Conservation (phyloP, 2,329 filamentous ascomycete species). For the Aspergillus sp. region DNA sequence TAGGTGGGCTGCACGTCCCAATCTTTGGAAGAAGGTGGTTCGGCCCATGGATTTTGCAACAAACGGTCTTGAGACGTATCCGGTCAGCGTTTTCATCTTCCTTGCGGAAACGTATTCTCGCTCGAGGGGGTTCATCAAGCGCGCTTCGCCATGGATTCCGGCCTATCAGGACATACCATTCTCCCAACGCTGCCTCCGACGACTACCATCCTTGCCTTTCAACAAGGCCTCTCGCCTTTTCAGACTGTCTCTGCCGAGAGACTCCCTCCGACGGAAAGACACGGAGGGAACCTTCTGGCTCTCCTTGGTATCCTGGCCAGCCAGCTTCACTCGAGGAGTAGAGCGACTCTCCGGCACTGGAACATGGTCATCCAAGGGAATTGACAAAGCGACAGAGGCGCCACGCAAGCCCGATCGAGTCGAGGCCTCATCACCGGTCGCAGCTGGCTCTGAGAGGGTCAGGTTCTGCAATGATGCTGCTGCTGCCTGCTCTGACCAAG, state of each 20-base stretch:
- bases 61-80: constrained; percentile 62
- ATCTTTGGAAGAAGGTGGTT: constrained; percentile 76
- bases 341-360: constrained; percentile 24
- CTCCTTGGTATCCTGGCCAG: neutral
- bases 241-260: constrained; percentile 56
- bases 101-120: too few relatives aligned
- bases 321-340: constrained; percentile 23
- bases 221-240: constrained; percentile 69
- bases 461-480: constrained; percentile 32
- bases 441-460: constrained; percentile 24
- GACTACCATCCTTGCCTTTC: constrained; percentile 86
- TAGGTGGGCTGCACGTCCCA: constrained; percentile 81
- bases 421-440: constrained; percentile 4
- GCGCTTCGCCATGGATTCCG: too few relatives aligned
- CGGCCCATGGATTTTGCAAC: constrained; percentile 76
- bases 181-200: constrained; percentile 86
- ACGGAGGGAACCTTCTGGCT: constrained; percentile 21
- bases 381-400: constrained; percentile 62
- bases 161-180: constrained; percentile 60
- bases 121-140: too few relatives aligned
- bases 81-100: constrained; percentile 13
- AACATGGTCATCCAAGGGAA: constrained; percentile 64
- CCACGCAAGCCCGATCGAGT: constrained; percentile 45
- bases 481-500: constrained; percentile 55
- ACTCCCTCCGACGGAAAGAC: constrained; percentile 50